Percentiles rank a stretch among this genome's conserved stretches.
Conservation (phyloP, 2,329 filamentous ascomycete genomes). For the Venturia effusa region DNA sequence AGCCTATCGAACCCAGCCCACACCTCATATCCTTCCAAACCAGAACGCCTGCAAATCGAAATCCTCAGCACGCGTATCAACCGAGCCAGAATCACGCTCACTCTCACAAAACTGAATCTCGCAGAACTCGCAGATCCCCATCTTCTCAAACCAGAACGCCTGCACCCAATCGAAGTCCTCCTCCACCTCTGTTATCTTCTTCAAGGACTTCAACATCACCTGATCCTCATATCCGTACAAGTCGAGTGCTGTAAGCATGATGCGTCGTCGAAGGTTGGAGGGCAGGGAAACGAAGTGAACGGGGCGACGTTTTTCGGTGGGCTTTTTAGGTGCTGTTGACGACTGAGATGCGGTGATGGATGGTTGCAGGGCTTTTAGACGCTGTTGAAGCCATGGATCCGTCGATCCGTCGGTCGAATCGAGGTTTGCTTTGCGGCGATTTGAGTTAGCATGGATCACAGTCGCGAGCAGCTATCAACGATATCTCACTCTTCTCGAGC, state of each 20-base stretch:
- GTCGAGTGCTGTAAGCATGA: neutral
- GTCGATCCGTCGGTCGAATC: neutral
- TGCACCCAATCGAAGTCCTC: neutral
- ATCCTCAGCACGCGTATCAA: neutral
- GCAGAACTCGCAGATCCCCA: neutral
- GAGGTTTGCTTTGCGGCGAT: neutral
- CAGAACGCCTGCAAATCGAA: neutral
- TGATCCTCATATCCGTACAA: conserved; percentile 1
- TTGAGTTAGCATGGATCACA: neutral
- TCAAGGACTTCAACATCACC: neutral
- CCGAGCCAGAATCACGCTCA: neutral
- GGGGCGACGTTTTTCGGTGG: neutral
- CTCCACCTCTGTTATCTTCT: neutral
- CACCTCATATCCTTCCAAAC: neutral
- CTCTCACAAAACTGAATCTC: neutral
- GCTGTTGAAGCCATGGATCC: neutral
- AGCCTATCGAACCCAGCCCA: neutral
- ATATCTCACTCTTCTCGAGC: neutral
- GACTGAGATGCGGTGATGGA: neutral
- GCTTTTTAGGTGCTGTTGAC: neutral
- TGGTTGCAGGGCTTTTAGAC: neutral
- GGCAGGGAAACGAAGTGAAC: neutral
- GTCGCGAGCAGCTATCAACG: neutral
- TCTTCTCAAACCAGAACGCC: neutral
- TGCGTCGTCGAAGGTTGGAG: neutral